phyloP scores from a whole-genome alignment of 1,139 yeast species.

The Groenewaldozyma sp. region DNA sequence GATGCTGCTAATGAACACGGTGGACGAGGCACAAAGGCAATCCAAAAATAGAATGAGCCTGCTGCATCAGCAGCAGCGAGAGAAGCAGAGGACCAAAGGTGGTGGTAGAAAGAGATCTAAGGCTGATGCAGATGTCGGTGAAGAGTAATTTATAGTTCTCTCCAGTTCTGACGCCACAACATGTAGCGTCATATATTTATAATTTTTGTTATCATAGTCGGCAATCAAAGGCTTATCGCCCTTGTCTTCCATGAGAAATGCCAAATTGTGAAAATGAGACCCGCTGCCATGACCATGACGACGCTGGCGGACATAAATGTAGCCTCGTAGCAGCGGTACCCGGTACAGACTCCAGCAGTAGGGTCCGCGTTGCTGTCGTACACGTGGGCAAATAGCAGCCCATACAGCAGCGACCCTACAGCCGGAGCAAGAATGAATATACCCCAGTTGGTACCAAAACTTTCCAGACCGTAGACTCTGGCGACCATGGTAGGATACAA shows the following conservation, averaged over 20 bases:
- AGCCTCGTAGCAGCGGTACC: slow-evolving; percentile 20
- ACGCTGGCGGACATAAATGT: slow-evolving; percentile 20
- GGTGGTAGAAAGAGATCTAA: slow-evolving; percentile 18
- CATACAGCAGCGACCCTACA: slow-evolving; percentile 63
- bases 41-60: slow-evolving; percentile 43
- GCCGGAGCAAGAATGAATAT: slow-evolving; percentile 89
- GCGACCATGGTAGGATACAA: slow-evolving; percentile 77
- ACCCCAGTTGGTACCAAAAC: slow-evolving; percentile 93
- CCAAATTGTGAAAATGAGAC: slow-evolving; percentile 14
- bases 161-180: no score
- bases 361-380: slow-evolving; percentile 37
- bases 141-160: slow-evolving; percentile 18
- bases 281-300: slow-evolving; percentile 16
- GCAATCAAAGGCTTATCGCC: slow-evolving; percentile 9
- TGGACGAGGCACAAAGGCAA: slow-evolving; percentile 86
- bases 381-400: slow-evolving; percentile 59
- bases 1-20: slow-evolving; percentile 71
- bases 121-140: slow-evolving; percentile 24
- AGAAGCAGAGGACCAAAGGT: slow-evolving; percentile 14
- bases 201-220: not conserved
- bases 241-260: slow-evolving; percentile 15
- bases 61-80: slow-evolving; percentile 29
- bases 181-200: no score
- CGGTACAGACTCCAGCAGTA: slow-evolving; percentile 12
- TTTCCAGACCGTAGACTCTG: slow-evolving; percentile 79